Base-by-base conservation (phyloP, 2,329 filamentous ascomycete species). In the Cercospora zeae-maydis region DNA sequence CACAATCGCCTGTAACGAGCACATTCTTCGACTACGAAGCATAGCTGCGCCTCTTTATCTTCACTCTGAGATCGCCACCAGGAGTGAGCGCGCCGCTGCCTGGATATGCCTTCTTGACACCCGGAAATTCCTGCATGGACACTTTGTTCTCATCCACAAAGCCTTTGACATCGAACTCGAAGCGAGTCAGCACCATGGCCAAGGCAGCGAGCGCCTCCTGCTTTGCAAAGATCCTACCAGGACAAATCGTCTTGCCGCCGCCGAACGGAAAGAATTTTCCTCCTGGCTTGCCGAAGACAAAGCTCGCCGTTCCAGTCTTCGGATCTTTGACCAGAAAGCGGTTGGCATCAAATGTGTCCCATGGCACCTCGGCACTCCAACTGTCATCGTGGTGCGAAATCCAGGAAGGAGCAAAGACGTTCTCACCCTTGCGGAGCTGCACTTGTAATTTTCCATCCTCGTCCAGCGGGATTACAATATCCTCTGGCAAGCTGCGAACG, bases 191-290 rank as follows among this genome's bases (percentile, higher is more conserved):
- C 0, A 73, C 52, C 67, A 71, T 69, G 1, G 72, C 71, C 39
- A 73, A 21, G 13, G 68, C 69, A 11, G 66, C 67, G 11, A 74
- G 57, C 9, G 62, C 70, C 63, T 73, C 70, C 55, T 74, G 72
- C 63, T 73, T 74, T 5, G 72, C 72, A 55, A 73, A 74, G 10
- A 68, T 65, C 10, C 69, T 63, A 8, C 69, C 70, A 4, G 69
- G 68, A 64, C 71, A 73, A 10, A 71, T 69, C 0, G 69, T 72
- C 47, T 65, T 67, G 7, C 70, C 71, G 16, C 71, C 73, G 16
- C 73, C 73, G 47, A 75, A 75, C 1, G 73, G 73, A 27, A 74
- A 72, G 62, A 73, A 72, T 39, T 71, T 72, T 5, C 72, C 73
- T 2, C 61, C 64, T 7, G 70, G 69, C 4, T 70, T 69, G n/a